Conservation (phyloP, 225 moss, liverwort and hornwort genomes). For the Straminergon stramineum region DNA sequence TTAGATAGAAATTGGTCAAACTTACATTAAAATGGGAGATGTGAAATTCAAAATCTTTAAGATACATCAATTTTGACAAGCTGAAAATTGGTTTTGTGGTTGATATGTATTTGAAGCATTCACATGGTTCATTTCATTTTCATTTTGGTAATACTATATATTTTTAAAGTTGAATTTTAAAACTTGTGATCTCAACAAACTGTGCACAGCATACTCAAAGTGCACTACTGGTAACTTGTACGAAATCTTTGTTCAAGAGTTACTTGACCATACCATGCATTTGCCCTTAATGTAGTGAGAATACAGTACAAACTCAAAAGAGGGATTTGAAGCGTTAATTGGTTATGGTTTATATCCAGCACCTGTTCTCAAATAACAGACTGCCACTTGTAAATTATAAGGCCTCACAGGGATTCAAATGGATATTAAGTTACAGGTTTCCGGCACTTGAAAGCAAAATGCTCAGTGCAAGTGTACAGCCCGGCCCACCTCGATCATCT, state of each 20-base stretch:
- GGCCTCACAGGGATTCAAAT: too few species aligned
- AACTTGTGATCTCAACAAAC: not conserved
- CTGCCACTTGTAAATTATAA: not conserved
- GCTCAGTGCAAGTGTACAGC: not conserved
- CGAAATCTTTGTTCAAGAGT: not conserved
- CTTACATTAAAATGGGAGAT: not conserved
- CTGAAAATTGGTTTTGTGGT: not conserved
- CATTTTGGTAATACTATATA: not conserved
- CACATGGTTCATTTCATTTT: not conserved
- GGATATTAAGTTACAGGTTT: not conserved
- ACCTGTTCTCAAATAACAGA: not conserved
- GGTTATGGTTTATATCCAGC: not conserved
- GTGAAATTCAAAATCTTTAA: not conserved
- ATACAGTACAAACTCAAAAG: too few species aligned
- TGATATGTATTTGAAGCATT: rapidly evolving
- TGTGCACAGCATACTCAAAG: not conserved
- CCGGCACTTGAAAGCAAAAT: not conserved
- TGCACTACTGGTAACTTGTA: not conserved
- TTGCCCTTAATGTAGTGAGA: not conserved
- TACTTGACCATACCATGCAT: not conserved
- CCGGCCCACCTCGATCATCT: not conserved
- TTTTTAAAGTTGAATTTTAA: too few species aligned
- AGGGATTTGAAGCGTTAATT: not conserved
- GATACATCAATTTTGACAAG: not conserved
- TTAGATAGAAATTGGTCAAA: not conserved